Evolutionary conservation across 2,329 filamentous ascomycete genomes (phyloP), one percentile per base, ranked within the genome.

Genomic region (Cercospora citrullina): DNA sequence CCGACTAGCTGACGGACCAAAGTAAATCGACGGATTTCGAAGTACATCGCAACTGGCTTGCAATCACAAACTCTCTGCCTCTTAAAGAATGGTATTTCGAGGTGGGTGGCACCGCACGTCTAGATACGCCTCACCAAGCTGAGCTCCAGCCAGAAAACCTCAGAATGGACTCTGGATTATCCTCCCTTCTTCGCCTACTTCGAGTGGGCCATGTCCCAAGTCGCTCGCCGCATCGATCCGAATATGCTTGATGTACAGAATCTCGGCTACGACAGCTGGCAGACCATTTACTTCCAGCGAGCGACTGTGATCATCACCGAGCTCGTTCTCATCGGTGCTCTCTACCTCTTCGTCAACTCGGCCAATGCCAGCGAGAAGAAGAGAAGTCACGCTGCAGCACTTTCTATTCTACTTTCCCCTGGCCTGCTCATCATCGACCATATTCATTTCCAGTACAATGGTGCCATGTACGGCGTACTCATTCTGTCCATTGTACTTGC

Each of bases 1-100:
- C 30, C 21, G 36, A 21, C 30, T 59, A 42, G 64, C 64, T 67
- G 57, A 68, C 53, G 5, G 10, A 12, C 23, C 72, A 67, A 80
- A 97, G 94, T 85, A 97, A 96, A 85, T 99, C 95, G 5, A 99
- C 95, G 74, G 95, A 99, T 80, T 99, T 99, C 76, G 95, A 99
- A 81, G 95, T 99, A 65, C 95, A 99, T 81, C 90, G 95, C 72
- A 99, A 99, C 84, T 99, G 95, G 95, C 89, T 99, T 48, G 95
- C 95, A 71, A 93, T 98, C 74, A 98, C 95, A 4, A 86, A 97
- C 81, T 96, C 91, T 69, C 86, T 98, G 21, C 92, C 94, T 3
- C 81, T 94, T 61, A 89, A 91, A 79, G 85, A 96, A 73, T 99
- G 95, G 95, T 99, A 99, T 81, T 94, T 90, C 78, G 95, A 99